Conservation (phyloP, 139 green algal species). For the Trebouxia sp. region DNA sequence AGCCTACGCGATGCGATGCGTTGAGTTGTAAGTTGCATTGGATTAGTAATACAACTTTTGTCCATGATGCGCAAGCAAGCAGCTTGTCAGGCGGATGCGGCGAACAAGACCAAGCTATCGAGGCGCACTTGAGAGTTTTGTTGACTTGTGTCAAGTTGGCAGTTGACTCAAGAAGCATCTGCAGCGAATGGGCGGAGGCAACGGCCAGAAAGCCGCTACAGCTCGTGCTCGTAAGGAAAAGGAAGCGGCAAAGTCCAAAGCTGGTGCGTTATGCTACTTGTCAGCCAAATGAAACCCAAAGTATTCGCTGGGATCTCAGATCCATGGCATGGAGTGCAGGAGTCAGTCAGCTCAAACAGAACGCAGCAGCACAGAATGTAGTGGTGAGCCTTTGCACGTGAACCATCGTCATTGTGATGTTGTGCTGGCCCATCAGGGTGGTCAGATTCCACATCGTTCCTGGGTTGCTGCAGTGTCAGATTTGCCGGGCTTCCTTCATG, state of each 20-base stretch:
- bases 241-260: conserved; percentile 32
- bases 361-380: conserved; percentile 49
- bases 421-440: neutral
- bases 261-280: neutral
- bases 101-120: too few relatives aligned
- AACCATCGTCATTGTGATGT: neutral
- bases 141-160: too few relatives aligned
- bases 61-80: too few relatives aligned
- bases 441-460: neutral
- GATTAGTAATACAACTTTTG: too few relatives aligned
- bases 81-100: too few relatives aligned
- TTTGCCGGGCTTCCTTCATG: conserved; percentile 63
- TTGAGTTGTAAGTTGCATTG: too few relatives aligned
- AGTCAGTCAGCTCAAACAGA: conserved; percentile 56
- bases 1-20: too few relatives aligned
- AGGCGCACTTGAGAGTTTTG: too few relatives aligned
- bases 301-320: neutral
- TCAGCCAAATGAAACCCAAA: neutral
- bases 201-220: conserved; percentile 59
- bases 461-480: conserved; percentile 42
- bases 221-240: conserved; percentile 30
- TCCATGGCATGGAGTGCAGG: neutral
- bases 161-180: too few relatives aligned
- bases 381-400: conserved; percentile 35
- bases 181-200: conserved; percentile 49